Evolutionary conservation across 2,329 filamentous ascomycete species (phyloP).

Genomic region (Sporothrix curviconia): DNA sequence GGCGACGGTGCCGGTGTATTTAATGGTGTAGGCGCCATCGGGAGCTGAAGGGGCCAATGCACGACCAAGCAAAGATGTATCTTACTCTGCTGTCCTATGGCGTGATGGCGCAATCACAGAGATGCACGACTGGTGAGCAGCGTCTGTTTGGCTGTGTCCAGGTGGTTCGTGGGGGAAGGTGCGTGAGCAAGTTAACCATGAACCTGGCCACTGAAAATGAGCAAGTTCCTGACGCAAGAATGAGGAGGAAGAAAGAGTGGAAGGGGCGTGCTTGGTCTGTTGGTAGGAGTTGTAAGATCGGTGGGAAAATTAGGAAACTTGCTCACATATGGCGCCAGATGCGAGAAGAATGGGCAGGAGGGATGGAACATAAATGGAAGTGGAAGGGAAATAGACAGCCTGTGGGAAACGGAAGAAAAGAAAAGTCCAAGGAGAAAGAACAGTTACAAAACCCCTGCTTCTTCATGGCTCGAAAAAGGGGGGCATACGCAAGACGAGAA

Average conservation of each 20-base stretch:
- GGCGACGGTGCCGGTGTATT: constrained; percentile 1
- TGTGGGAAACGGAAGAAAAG: background rate
- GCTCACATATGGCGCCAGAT: background rate
- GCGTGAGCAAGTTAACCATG: background rate
- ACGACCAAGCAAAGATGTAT: no score
- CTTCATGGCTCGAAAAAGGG: background rate
- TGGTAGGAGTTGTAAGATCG: background rate
- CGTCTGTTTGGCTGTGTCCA: no score
- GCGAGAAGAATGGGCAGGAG: background rate
- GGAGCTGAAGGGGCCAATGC: background rate
- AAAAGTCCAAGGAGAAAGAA: background rate
- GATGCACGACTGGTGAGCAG: no score
- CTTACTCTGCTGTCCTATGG: background rate
- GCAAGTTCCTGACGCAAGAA: constrained; percentile 10
- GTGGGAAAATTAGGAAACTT: constrained; percentile 4
- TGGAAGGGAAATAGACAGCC: background rate
- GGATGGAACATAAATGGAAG: background rate
- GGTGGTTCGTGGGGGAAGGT: no score
- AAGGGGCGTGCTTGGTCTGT: background rate
- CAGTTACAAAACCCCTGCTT: background rate
- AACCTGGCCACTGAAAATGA: background rate
- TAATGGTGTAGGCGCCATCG: constrained; percentile 5
- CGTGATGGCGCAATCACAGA: background rate
- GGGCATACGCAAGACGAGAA: background rate
- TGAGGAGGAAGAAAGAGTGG: background rate